Base-by-base conservation (phyloP, 371 early-diverging fungal genomes). In the Paraphysoderma sedebokerense region DNA sequence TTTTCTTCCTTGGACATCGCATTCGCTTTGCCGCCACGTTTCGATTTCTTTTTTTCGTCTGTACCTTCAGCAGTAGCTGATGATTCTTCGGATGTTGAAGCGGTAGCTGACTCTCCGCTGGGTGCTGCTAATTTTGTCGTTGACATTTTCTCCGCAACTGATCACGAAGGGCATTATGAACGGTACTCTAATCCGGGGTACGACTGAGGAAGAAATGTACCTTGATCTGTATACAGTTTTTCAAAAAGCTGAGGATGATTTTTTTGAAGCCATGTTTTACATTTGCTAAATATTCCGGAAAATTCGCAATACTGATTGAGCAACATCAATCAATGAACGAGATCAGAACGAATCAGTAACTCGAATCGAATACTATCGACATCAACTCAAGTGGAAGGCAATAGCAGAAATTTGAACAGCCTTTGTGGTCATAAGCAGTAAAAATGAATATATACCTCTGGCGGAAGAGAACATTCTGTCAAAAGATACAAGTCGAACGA, bases 221-320 rank as follows among this genome's bases (percentile, higher is more conserved):
- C 52, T 9, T 12, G 3, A 12, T 20, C 27, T 3, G 13, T 13
- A 30, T 47, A 39, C n/a, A 46, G 17, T 24, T 48, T 22, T 9
- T 48, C 15, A 22, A 3, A 48, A 24, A 48, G 22, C 20, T 22
- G 29, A 24, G 20, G 17, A 9, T 48, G 15, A 19, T 48, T 48
- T 19, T 48, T 20, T 13, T 48, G 39, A 15, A 48, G 47, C 49
- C 49, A 48, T 1, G 27, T 28, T 27, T 48, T 48, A 20, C 49
- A 48, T 9, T 48, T 48, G 19, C 46, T 47, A 11, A 19, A 33
- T 15, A 47, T 44, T 19, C 46, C 23, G 32, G 31, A 23, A 20
- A 48, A 48, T 27, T 48, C 49, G 47, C 49, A 48, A 31, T 48
- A 48, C 49, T 48, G n/a, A n/a, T n/a, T n/a, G n/a, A n/a, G n/a